Base-by-base conservation (phyloP, 2,329 filamentous ascomycete genomes). In the Xylaria sp. region DNA sequence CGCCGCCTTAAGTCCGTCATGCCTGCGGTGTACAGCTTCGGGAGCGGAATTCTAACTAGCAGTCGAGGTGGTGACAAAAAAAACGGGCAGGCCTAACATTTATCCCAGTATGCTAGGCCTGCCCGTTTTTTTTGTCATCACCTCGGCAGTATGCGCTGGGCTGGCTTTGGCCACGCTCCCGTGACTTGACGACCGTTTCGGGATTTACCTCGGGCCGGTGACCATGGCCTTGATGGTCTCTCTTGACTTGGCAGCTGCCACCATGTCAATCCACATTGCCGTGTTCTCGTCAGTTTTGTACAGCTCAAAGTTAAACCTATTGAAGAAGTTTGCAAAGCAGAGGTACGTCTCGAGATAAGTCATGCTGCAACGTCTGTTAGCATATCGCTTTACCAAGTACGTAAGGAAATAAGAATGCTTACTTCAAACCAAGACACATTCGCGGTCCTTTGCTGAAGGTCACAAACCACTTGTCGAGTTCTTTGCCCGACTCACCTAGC, bases 401-500 rank as follows among this genome's bases (percentile, higher is more conserved):
- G 48, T 4, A 2, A 2, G 28, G 41, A 18, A 44, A 44, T 10
- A 5, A 46, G 20, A 5, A 57, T 8, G 57, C 66, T 60, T 60
- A 71, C 66, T 71, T 71, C 8, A 65, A 20, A n/a, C 70, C 70
- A 5, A 71, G 48, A 18, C 70, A 71, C 28, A 54, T 61, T 37
- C 70, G 55, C 25, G 60, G 55, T 2, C 70, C 70, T 54, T 66
- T 71, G 34, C 67, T 63, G 20, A 71, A 71, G 20, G 60, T 55
- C 6, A 71, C 67, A 32, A 71, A 70, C 63, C 63, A 71, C n/a
- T 68, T 65, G 15, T 71, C 70, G 28, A 71, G 39, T 32, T 69
- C 60, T 39, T 71, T 71, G 4, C 58, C 58, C 6, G 61, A 51
- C 9, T 61, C 48, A 6, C 61, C 63, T 1, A 71, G 56, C 70